Evolutionary conservation across 1,284 basidiomycete genomes (phyloP).

Genomic region (Vanrija sp.): DNA sequence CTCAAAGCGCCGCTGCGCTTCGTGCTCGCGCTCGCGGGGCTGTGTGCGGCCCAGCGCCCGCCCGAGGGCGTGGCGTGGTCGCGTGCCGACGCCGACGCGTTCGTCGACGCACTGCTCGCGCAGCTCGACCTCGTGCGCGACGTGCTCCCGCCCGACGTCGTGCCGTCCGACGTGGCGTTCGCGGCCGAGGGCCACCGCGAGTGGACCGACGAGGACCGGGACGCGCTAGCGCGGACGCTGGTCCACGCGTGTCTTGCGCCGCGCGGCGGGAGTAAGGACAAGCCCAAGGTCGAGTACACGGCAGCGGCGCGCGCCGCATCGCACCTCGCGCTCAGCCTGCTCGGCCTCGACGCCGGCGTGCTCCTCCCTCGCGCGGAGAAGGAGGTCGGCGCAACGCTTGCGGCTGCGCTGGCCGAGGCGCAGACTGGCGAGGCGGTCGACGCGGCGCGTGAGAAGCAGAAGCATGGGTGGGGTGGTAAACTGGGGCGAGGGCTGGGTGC

Average conservation of each 20-base stretch:
- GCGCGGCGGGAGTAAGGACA: constrained; percentile 4
- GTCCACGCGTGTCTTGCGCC: constrained; percentile 38
- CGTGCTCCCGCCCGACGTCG: constrained; percentile 31
- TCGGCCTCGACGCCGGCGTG: constrained; percentile 35
- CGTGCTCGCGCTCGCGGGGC: constrained; percentile 35
- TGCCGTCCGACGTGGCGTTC: constrained; percentile 22
- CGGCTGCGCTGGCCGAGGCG: constrained; percentile 41
- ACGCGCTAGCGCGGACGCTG: constrained; percentile 28
- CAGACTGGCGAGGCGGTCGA: constrained; percentile 36
- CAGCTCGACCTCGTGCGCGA: constrained; percentile 34
- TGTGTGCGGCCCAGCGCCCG: constrained; percentile 27
- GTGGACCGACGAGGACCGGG: constrained; percentile 28
- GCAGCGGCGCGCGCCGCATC: constrained; percentile 45
- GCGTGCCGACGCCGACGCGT: constrained; percentile 22
- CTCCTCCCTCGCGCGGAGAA: constrained; percentile 46
- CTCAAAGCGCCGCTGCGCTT: constrained; percentile 6
- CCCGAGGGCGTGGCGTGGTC: constrained; percentile 10
- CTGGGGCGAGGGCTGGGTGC: constrained; percentile 47
- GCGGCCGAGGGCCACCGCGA: constrained; percentile 27
- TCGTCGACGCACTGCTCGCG: constrained; percentile 36
- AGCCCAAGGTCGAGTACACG: constrained; percentile 38
- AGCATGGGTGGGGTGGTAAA: constrained; percentile 52
- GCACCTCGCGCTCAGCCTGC: constrained; percentile 37
- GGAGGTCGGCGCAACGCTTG: constrained; percentile 46
- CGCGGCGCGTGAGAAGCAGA: constrained; percentile 41